Conservation (phyloP, 78 protist genomes). For the Dictyostelium intermedium region DNA sequence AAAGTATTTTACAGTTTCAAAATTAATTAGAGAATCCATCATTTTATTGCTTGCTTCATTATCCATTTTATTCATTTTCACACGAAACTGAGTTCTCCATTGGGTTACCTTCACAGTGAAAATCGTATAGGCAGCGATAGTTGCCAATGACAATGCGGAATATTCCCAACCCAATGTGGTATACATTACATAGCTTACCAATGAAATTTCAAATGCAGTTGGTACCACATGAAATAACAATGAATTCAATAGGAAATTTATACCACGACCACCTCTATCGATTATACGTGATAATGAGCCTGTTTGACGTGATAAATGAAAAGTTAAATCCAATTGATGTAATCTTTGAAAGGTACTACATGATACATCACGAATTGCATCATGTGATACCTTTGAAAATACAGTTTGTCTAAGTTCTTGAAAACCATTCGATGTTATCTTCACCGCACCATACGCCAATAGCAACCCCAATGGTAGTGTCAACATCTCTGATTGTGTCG, state of each 20-base stretch:
- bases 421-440: constrained; percentile 67
- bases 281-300: constrained; percentile 89
- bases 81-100: constrained; percentile 92
- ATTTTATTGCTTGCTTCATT: constrained; percentile 73
- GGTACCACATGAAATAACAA: constrained; percentile 92
- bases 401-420: constrained; percentile 84
- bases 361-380: constrained; percentile 84
- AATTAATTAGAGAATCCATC: constrained; percentile 84
- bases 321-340: constrained; percentile 88
- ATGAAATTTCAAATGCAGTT: constrained; percentile 90
- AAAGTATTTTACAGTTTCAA: constrained; percentile 92
- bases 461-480: constrained; percentile 41
- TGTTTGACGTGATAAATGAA: constrained; percentile 92
- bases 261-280: constrained; percentile 93
- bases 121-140: constrained; percentile 86
- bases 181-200: constrained; percentile 86
- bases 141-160: constrained; percentile 68
- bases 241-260: constrained; percentile 78
- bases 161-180: constrained; percentile 68
- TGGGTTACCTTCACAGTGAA: constrained; percentile 89
- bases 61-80: constrained; percentile 84
- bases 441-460: constrained; percentile 78
- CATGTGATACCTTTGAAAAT: constrained; percentile 87
- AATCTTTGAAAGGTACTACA: constrained; percentile 83
- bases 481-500: background rate